Base-by-base conservation (phyloP, 2,329 filamentous ascomycete genomes). In the Aspergillus pseudonomiae region DNA sequence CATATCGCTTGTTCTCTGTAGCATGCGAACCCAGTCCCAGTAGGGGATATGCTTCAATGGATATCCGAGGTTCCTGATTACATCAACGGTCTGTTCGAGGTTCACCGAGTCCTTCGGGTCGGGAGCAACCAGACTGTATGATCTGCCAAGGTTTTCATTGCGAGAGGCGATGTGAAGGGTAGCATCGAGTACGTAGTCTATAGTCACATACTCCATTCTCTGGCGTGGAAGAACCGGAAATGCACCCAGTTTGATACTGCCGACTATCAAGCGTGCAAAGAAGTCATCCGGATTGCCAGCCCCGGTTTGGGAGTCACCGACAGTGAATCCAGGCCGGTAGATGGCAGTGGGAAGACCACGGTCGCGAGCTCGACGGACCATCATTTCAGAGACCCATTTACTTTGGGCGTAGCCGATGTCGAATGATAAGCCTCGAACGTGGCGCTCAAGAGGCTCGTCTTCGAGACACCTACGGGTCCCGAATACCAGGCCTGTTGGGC, bases 391-490 rank as follows among this genome's bases (percentile, higher is more conserved):
- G 2, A 85, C 89, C 92, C 92, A 96, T 79, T 96, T 95, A 64
- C 86, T 87, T 76, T 95, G 91, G 1, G 92, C 92, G 70, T 96
- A 96, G 4, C 93, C 92, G 1, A 91, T 94, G 26, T 86, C 87
- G 2, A 95, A 70, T 2, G 39, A 57, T 3, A 68, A 45, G n/a
- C 32, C 53, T 9, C 52, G 21, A 9, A 67, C 14, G 39, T 69
- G 58, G 1, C 52, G 59, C n/a, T 50, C 30, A 6, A 68, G 65
- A 4, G 65, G 52, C 3, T 48, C 68, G 32, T 69, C 65, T 36
- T 70, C 67, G 4, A 56, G 24, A 4, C 57, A 43, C 19, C 26
- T 28, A 1, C 30, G 34, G 0, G 63, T 65, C 1, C 60, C 64
- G 4, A 61, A 34, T 3, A 65, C 59, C 3, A 64, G 52, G 1